phyloP scores from a whole-genome alignment of 2,329 filamentous ascomycete species.

The Claviceps quebecensis region DNA sequence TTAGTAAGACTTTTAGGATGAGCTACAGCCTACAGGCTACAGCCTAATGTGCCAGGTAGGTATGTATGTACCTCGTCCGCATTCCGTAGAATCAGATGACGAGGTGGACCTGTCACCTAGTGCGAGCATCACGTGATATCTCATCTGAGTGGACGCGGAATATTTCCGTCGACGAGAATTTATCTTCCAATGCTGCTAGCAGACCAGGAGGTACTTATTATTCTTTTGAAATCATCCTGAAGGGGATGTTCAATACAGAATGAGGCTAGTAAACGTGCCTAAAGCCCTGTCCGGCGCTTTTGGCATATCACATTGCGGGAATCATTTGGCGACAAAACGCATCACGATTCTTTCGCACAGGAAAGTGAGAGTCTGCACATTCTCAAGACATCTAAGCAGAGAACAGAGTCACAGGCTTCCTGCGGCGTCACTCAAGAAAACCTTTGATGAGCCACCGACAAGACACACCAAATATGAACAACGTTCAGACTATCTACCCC shows the following conservation, averaged over 20 bases:
- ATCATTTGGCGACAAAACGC: background rate
- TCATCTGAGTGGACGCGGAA: background rate
- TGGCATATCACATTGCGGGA: background rate
- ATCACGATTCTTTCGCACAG: background rate
- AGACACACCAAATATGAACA: background rate
- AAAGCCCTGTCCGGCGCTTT: background rate
- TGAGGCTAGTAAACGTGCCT: background rate
- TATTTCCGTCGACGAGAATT: background rate
- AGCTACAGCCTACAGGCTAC: no score
- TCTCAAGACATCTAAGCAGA: background rate
- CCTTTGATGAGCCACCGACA: background rate
- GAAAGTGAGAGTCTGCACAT: background rate
- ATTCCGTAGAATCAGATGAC: no score
- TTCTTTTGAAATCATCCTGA: background rate
- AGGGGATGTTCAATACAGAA: background rate
- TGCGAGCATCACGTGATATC: background rate
- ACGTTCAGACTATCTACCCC: slow-evolving; percentile 44
- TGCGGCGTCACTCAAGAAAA: background rate
- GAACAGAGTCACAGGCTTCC: background rate
- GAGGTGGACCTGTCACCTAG: background rate
- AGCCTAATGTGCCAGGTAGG: no score
- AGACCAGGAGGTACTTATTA: background rate
- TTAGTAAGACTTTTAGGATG: no score
- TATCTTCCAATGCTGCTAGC: background rate
- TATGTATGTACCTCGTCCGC: no score